Percentiles rank a stretch among this genome's conserved stretches.
Evolutionary conservation across 495 filamentous ascomycete genomes (phyloP).

Genomic region (Penicillium robsamsonii): DNA sequence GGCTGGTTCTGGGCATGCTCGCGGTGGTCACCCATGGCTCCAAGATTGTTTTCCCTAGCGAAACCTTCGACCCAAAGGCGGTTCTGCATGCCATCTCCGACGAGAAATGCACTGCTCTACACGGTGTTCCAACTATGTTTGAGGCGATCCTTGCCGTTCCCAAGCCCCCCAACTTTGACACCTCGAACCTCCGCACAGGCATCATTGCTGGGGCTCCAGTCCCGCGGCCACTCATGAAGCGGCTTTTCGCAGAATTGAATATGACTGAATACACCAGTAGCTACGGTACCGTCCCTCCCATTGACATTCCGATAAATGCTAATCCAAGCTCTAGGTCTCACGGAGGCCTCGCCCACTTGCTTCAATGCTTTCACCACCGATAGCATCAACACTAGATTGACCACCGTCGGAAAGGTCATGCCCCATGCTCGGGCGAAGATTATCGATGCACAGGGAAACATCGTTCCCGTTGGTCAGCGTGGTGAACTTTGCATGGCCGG

Average conservation of each 20-base stretch:
- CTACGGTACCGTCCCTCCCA: slow-evolving; percentile 44
- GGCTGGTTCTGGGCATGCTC: slow-evolving; percentile 67
- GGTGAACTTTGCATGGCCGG: slow-evolving; percentile 69
- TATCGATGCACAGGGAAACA: slow-evolving; percentile 55
- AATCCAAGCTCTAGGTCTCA: slow-evolving; percentile 45
- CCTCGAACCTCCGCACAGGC: slow-evolving; percentile 56
- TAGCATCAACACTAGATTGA: slow-evolving; percentile 55
- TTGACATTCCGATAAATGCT: not conserved
- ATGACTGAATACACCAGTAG: slow-evolving; percentile 68
- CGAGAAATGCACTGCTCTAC: slow-evolving; percentile 66
- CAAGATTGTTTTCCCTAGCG: slow-evolving; percentile 64
- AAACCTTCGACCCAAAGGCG: slow-evolving; percentile 60
- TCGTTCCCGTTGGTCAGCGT: slow-evolving; percentile 56
- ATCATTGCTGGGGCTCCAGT: slow-evolving; percentile 70
- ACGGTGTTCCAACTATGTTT: slow-evolving; percentile 75
- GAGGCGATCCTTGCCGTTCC: slow-evolving; percentile 58
- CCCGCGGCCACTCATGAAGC: slow-evolving; percentile 61
- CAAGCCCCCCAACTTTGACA: slow-evolving; percentile 46
- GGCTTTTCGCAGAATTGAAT: slow-evolving; percentile 56
- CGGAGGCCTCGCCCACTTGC: slow-evolving; percentile 67
- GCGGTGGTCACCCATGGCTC: slow-evolving; percentile 64
- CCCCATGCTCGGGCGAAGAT: slow-evolving; percentile 69
- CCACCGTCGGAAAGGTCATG: slow-evolving; percentile 65
- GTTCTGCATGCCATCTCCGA: slow-evolving; percentile 58
- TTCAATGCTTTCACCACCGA: slow-evolving; percentile 70